Base-by-base conservation (phyloP, 345 rosid genomes). In the Corymbia maculata region DNA sequence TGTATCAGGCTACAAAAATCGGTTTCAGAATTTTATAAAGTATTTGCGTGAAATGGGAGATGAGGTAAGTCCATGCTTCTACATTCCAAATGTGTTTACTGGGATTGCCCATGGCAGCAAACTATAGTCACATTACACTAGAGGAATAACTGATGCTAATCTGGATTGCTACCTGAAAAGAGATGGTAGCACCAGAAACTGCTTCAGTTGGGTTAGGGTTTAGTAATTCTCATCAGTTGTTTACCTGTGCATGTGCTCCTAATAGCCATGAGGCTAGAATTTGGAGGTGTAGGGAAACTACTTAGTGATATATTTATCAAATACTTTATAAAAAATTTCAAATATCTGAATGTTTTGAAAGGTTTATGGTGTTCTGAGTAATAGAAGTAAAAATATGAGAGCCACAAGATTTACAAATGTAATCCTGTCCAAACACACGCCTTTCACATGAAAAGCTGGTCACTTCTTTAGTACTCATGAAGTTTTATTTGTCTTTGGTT, bases 31-130 rank as follows among this genome's bases (percentile, higher is more conserved):
- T 90, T 98, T 98, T 88, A 98, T 98, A 87, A 97, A 90, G 90
- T 95, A 95, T 89, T 93, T 98, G 79, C 94, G 99, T 45, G 99
- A 98, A 94, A 95, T 97, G 98, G 99, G 99, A 75, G 99, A 98
- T 90, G 99, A 98, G 98, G 99, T 96, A 93, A 66, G 86, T 42
- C 85, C 85, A 44, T 47, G 32, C 51, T 36, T 24, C 50, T 79
- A 51, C 51, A 24, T 89, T 14, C 79, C n/a, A 30, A 85, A 82
- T 47, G 49, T 87, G 26, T 87, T 66, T 49, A 87, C 14, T 61
- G 14, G 86, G 42, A 11, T 75, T 64, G 53, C 79, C 8, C 17
- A 51, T 88, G 89, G 80, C 32, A 64, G 84, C 44, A 55, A 47
- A 24, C 86, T 13, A 15, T 42, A 50, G 59, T 86, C 50, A 22